A percentile compares a stretch with the other conserved stretches of the same genome.
Conservation (phyloP, 2,329 filamentous ascomycete genomes). For the Cordyceps fumosorosea region DNA sequence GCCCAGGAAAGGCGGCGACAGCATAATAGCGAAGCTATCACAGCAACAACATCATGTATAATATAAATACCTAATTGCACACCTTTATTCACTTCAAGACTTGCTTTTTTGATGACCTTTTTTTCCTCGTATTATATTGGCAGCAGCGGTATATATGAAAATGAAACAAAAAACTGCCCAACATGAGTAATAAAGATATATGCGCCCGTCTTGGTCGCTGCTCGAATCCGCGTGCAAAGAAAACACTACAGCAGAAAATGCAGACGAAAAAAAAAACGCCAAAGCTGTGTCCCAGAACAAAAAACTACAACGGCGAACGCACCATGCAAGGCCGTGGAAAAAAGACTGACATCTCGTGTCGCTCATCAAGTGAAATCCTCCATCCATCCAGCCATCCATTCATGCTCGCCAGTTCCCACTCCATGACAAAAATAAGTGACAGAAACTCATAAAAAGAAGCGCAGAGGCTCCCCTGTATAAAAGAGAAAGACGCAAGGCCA, state of each 20-base stretch:
- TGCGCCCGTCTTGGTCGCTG: not conserved
- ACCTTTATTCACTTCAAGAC: not conserved
- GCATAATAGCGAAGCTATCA: not conserved
- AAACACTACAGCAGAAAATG: not conserved
- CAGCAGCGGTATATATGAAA: not conserved
- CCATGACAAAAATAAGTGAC: not conserved
- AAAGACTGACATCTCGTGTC: not conserved
- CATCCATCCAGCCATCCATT: not conserved
- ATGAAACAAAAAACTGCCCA: not conserved
- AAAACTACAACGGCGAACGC: not conserved
- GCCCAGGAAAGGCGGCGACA: not conserved
- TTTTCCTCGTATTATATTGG: not conserved
- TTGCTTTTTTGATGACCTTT: not conserved
- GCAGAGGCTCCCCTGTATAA: not conserved
- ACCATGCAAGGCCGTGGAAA: not conserved
- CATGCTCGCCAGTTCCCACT: not conserved
- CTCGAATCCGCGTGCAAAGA: not conserved
- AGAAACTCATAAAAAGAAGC: not conserved
- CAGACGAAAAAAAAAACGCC: not conserved
- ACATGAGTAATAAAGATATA: not conserved
- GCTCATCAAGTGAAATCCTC: not conserved
- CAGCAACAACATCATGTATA: not conserved
- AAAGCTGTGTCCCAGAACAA: not conserved
- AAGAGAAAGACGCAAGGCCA: not conserved
- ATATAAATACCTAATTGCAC: not conserved